Conservation (phyloP, 371 early-diverging fungal species). For the Quaeritorhiza haematococci region DNA sequence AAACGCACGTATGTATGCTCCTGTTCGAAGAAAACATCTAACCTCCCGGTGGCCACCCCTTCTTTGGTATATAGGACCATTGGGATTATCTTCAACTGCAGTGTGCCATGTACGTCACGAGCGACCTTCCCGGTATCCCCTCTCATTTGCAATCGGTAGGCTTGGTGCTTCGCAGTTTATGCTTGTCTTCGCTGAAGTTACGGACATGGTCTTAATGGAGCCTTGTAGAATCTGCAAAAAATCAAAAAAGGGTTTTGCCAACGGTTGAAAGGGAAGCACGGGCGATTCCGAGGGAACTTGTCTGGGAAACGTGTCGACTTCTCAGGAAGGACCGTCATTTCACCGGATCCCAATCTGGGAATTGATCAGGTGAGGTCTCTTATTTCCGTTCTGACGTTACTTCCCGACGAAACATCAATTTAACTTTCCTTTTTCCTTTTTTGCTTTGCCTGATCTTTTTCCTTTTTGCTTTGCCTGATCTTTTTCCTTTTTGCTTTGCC, state of each 20-base stretch:
- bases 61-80: conserved; percentile 62
- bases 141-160: conserved; percentile 33
- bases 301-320: conserved; percentile 99
- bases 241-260: conserved; percentile 87
- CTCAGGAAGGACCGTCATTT: conserved; percentile 98
- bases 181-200: conserved; percentile 1
- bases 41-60: too few relatives aligned
- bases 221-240: conserved; percentile 36
- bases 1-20: too few relatives aligned
- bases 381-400: too few relatives aligned
- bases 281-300: conserved; percentile 98
- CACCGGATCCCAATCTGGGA: conserved; percentile 98
- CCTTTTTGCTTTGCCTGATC: too few relatives aligned
- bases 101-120: conserved; percentile 95
- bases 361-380: conserved; percentile 86
- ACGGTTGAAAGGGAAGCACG: conserved; percentile 99
- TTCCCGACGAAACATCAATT: too few relatives aligned
- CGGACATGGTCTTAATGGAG: background rate
- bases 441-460: too few relatives aligned
- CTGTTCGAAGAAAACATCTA: too few relatives aligned
- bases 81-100: conserved; percentile 98
- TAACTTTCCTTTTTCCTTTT: too few relatives aligned
- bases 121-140: conserved; percentile 79
- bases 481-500: too few relatives aligned
- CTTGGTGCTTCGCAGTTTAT: background rate